Evolutionary conservation across 176 grass and related monocot species (phyloP), one percentile per base, ranked within the genome.

Genomic region (Hordeum marinum): DNA sequence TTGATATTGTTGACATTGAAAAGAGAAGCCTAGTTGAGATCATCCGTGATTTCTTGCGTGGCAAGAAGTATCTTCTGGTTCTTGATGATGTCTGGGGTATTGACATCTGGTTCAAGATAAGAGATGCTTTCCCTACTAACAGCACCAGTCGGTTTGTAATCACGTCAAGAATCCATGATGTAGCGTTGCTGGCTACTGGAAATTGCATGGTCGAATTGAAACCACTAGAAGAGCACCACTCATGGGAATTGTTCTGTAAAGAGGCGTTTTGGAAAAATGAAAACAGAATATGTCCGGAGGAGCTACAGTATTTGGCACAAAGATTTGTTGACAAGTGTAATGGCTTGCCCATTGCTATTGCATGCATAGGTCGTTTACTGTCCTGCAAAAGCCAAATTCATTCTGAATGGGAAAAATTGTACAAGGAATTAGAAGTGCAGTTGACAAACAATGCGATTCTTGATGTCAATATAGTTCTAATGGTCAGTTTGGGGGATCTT

Each of bases 81-180:
- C 20, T 68, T 9, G 65, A 68, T 68, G 65, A 68, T 68, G 65
- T 68, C 32, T 68, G 65, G 65, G 65, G 65, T 68, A 35, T 68
- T 68, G 65, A 37, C 32, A 68, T 68, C 65, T 68, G 65, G 65
- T 68, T 68, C 65, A 68, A 68, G 32, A 68, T 68, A 68, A 68
- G 65, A 68, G 32, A 68, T 68, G 65, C 20, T 68, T 68, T 68
- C 20, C 65, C 65, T 68, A 35, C 65, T 68, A 68, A 68, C 65
- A 68, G 65, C 65, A 68, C 65, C 32, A 37, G 65, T 4, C 34
- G 65, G 65, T 68, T 68, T 68, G 65, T n/a, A 20, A 68, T 68
- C 18, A 68, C 65, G 65, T 68, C 65, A 37, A 68, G 65, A 68
- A 68, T 68, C 65, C 65, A 68, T 36, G 65, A 68, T 21, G 65